A percentile compares a stretch with the other conserved stretches of the same genome.
Evolutionary conservation across 768 basidiomycete genomes (phyloP).

Genomic region (Mrakia blollopis): DNA sequence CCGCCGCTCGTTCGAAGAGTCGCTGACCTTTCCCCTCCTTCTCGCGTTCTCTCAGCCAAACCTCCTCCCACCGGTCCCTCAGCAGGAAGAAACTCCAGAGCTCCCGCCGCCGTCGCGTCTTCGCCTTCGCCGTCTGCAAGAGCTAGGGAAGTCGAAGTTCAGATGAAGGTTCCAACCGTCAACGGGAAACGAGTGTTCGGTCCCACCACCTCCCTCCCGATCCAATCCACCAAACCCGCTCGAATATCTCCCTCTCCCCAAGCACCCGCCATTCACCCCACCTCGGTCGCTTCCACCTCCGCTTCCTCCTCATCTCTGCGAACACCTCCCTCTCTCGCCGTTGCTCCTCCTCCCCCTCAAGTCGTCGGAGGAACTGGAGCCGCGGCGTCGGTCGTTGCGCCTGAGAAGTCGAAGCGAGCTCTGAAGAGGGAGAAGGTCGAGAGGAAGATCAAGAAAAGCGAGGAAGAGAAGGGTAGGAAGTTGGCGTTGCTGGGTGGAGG

Average conservation of each 20-base stretch:
- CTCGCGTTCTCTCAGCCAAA: background rate
- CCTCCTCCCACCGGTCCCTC: background rate
- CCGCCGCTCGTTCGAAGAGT: background rate
- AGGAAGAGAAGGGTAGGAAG: background rate
- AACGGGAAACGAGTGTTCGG: background rate
- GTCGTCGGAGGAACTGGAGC: background rate
- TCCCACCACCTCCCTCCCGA: background rate
- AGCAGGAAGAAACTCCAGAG: background rate
- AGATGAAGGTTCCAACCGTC: background rate
- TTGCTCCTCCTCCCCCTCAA: background rate
- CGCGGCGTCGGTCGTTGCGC: background rate
- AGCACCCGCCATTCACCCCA: background rate
- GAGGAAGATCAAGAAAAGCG: slow-evolving; percentile 14
- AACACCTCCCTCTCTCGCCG: background rate
- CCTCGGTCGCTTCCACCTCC: background rate
- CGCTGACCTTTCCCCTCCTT: background rate
- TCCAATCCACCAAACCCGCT: background rate
- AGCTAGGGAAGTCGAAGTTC: background rate
- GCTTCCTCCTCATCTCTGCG: background rate
- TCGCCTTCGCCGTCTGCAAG: background rate
- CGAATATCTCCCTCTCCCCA: background rate
- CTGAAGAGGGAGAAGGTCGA: slow-evolving; percentile 12
- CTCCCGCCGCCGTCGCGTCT: background rate
- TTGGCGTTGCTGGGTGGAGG: background rate
- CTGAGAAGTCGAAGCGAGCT: slow-evolving; percentile 14